Evolutionary conservation across 768 basidiomycete genomes (phyloP), one percentile per base, ranked within the genome.

Genomic region (Mycena maculata): DNA sequence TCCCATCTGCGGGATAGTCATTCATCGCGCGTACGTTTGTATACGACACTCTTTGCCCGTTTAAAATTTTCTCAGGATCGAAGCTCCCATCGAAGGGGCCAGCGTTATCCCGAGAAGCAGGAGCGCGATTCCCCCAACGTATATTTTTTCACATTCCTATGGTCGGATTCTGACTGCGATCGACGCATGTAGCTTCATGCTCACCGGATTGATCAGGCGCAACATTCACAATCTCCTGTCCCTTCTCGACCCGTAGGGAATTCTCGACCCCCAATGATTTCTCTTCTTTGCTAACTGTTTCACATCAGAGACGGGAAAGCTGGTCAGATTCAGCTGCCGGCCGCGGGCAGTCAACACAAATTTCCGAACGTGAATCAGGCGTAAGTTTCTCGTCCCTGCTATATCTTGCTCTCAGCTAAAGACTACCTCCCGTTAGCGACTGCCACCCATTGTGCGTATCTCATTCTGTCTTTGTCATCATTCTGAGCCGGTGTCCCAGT

Each of bases 371-470:
- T 45, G 60, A 65, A 28, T 39, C 49, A 1, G 60, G 56, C 22
- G 68, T 70, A 30, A 53, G 68, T 60, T 48, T 27, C 23, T 25
- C 22, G 3, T 12, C 16, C 28, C 22, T 20, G 8, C n/a, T 27
- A 11, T 27, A 36, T 28, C 25, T 28, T n/a, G 11, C 48, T 12
- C 16, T 31, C 16, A 23, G 42, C 33, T 36, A 41, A 45, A 9
- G 38, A 49, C 27, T 25, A 8, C 23, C 8, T 28, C 20, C 25
- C 16, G 25, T 49, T n/a, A 69, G 67, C 67, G 67, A 38, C 58
- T 69, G 27, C 50, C 62, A 20, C 67, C 67, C 8, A 69, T 69
- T 64, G 67, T 69, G 23, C 39, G 10, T 25, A 44, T 23, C 0
- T 27, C 38, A 18, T 36, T 48, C n/a, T 25, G 3, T 41, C 27